Evolutionary conservation across 2,329 filamentous ascomycete genomes (phyloP), one percentile per base, ranked within the genome.

Genomic region (Chaetomiaceae sp.): DNA sequence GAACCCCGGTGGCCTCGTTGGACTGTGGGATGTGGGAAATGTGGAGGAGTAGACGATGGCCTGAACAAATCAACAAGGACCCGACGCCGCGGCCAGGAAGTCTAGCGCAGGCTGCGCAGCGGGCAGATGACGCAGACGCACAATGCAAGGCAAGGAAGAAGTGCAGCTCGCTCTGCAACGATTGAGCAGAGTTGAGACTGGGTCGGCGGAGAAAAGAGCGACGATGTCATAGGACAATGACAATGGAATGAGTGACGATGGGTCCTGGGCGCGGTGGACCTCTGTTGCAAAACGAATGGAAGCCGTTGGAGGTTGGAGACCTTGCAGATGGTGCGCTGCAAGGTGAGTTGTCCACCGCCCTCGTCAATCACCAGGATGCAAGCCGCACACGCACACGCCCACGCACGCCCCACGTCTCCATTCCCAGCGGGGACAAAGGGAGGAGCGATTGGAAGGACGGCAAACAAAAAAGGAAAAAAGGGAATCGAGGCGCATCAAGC

Each of bases 311-410:
- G 59, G 52, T 65, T 58, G 63, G 61, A 61, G 59, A 48, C 17
- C 44, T 51, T 65, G 63, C 65, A 65, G 65, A 62, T 60, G 58
- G 61, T 56, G 57, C 58, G 56, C 64, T 68, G 67, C 67, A 67
- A 62, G 66, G 63, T 69, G 66, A 68, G 67, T 69, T 69, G 67
- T 68, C 65, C 65, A 65, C 61, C 58, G 55, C 61, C 58, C 53
- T 59, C 60, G 55, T 59, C 62, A 60, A 55, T 60, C 60, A 50
- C 45, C 50, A 44, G 31, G 52, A 51, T 51, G 51, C 56, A 57
- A 44, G 49, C 51, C 49, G 46, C 54, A 16, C 27, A 41, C 27
- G 25, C 6, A 27, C 12, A 12, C 6, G 25, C 21, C 21, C 6
- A 27, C 12, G 25, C 25, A 33, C 9, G 30, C 30, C 30, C 30